Base-by-base conservation (phyloP, 2,329 filamentous ascomycete genomes). In the Hymenoscyphus linearis region DNA sequence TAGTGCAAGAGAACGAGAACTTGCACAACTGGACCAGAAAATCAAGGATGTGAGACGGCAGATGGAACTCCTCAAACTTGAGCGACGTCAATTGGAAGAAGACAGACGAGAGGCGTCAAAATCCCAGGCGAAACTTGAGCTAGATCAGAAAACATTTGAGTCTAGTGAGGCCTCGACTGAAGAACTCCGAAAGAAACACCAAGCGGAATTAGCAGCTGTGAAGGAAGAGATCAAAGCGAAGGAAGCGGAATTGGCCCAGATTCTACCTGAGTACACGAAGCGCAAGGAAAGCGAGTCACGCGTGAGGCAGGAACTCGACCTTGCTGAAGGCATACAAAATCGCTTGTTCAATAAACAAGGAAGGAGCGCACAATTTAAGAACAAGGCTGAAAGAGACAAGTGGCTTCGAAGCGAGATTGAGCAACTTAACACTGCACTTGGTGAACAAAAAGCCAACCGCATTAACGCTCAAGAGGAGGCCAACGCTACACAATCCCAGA, bases 341-440 rank as follows among this genome's bases (percentile, higher is more conserved):
- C 87, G 93, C 40, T 82, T 99, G 7, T 91, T 96, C 71, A 90
- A 90, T 57, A 99, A 99, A 74, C 93, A 99, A 76, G 91, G 89
- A 52, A 88, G 93, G 53, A 92, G 89, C 66, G 88, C 89, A 18
- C 89, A 91, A 64, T 99, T 96, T 75, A 89, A 83, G 71, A 96
- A 86, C 74, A 96, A 96, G 78, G 83, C 85, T 9, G 91, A 98
- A 72, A 87, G 96, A 52, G 93, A 99, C 74, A 83, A 85, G 37
- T 97, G 85, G 80, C 79, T 99, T 56, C 85, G 85, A 63, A 82
- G 85, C 64, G 89, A 97, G 75, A 90, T 98, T 60, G 81, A 89
- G 52, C 89, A 96, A 37, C 84, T 93, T 59, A 89, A 91, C 66
- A 79, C 85, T 37, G 89, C 89, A 4, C 79, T 96, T 34, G 88